Percentiles rank a stretch among this genome's conserved stretches.
These are phyloP conservation scores for Phytophthora nicotianae DNA, from an alignment of 352 stramenopile genomes.

Conservation along the genomic window DNA sequence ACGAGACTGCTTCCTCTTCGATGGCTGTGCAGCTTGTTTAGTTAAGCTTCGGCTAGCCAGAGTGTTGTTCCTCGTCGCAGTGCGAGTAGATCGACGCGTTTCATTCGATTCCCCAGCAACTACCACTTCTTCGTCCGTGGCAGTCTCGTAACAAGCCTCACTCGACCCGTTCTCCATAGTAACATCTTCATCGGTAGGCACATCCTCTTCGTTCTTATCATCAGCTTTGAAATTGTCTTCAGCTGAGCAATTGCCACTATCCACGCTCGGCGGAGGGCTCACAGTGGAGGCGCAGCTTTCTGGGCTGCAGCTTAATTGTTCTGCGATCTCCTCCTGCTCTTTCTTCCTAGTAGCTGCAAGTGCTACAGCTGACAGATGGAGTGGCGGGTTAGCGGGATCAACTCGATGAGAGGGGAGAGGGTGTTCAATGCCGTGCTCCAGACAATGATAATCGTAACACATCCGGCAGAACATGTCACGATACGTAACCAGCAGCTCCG, in stretches of 20 bases:
- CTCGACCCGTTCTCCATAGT: conserved; percentile 5
- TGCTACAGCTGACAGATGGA: conserved; percentile 50
- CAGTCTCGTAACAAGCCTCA: conserved; percentile 23
- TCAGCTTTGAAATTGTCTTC: conserved; percentile 18
- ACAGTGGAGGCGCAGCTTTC: conserved; percentile 22
- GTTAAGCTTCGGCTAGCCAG: conserved; percentile 60
- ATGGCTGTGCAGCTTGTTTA: conserved; percentile 30
- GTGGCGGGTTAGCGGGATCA: conserved; percentile 64
- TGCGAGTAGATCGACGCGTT: conserved; percentile 60
- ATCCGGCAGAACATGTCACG: conserved; percentile 92
- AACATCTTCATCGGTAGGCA: conserved; percentile 26
- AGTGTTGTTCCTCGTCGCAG: conserved; percentile 60
- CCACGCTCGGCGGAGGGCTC: conserved; percentile 10
- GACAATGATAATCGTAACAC: conserved; percentile 94
- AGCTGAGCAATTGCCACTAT: conserved; percentile 17
- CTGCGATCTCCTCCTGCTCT: conserved; percentile 10
- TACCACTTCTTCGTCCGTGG: conserved; percentile 25
- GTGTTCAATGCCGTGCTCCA: conserved; percentile 88
- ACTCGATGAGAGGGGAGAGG: conserved; percentile 58
- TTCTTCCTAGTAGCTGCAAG: conserved; percentile 26
- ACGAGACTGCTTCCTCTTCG: conserved; percentile 32
- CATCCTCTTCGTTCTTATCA: conserved; percentile 6
- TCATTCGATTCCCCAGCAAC: conserved; percentile 29
- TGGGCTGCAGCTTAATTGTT: conserved; percentile 11
- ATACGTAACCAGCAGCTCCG: conserved; percentile 83